Base-by-base conservation (phyloP, 768 basidiomycete species). In the Mycena haematopus region DNA sequence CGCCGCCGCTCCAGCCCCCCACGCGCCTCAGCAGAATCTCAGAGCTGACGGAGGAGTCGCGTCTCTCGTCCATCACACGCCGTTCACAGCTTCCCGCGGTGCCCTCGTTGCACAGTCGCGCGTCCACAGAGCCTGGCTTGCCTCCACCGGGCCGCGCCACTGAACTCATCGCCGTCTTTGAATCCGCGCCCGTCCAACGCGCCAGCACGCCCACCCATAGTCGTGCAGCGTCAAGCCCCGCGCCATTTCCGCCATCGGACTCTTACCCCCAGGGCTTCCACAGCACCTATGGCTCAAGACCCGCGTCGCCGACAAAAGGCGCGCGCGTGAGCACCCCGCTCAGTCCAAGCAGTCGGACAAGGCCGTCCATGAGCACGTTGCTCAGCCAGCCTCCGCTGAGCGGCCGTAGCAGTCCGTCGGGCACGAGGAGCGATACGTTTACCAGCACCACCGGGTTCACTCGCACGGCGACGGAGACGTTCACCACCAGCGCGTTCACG, bases 91-190 rank as follows among this genome's bases (percentile, higher is more conserved):
- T 40, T 9, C 74, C 82, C 47, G 77, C 82, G 15, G n/a, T 14
- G 3, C 76, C 81, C 1, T 76, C 76, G 0, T 68, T 74, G 19
- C 88, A 90, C 69, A 77, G 77, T 10, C 83, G 89, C 35, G 77
- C 86, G 19, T 79, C 80, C 1, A 89, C 89, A 0, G 90, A 91
- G 51, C 79, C 87, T 77, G 80, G 75, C 27, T 72, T 78, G 44
- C 81, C 79, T 51, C 84, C 82, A 47, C 84, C 85, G 2, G 79
- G 87, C 36, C 84, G 89, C 17, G 81, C 90, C 0, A 88, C 81
- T 15, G 87, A 90, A 57, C 82, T 93, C 52, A 89, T 90, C 40
- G 90, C 91, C 0, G 85, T 88, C 29, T 93, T 92, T 62, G 92
- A 88, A 64, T 81, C 83, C 61, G 80, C 78, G 14, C 65, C 62